Base-by-base conservation (phyloP, 2,329 filamentous ascomycete genomes). In the Dendryphion nanum region DNA sequence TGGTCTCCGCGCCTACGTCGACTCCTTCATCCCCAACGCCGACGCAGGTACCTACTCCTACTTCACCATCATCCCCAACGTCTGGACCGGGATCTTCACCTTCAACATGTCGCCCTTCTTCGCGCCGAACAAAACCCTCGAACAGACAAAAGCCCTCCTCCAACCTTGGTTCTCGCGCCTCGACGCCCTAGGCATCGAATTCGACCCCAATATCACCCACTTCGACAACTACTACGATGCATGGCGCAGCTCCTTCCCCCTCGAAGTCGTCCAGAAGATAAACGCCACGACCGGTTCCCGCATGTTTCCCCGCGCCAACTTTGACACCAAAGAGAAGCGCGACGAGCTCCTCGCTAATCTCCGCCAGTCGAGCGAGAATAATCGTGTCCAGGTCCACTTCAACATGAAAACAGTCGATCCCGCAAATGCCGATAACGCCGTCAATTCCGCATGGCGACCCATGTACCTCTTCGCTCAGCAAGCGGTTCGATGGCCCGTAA, bases 41-140 rank as follows among this genome's bases (percentile, higher is more conserved):
- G 60, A 63, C 29, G 58, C 59, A 1, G 49, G 53, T n/a, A 64
- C 60, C 4, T 64, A 64, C 42, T 51, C 57, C 1, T 65, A 64
- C 41, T 61, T 55, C 48, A 51, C 48, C 6, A 19, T 64, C 1
- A 52, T 63, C 17, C 60, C 60, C 5, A 53, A 55, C 7, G 39
- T 47, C n/a, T 42, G 26, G 24, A 62, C 59, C 36, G 58, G 58
- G 12, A 54, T 59, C 38, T 57, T 62, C 37, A 45, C 48, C 1
- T 64, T 65, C 40, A 46, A 50, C 10, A 64, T 65, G 50, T 55
- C 50, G 0, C 61, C 61, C 10, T 64, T 63, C 45, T 63, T 63
- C 40, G 61, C 61, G 1, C 57, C 61, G 0, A 55, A 55, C 38
- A 61, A 64, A 26, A 59, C 59, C 1, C 40, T 58, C 13, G 48